Evolutionary conservation across 768 basidiomycete genomes (phyloP), one percentile per base, ranked within the genome.

Genomic region (Psilocybe cyanescens): DNA sequence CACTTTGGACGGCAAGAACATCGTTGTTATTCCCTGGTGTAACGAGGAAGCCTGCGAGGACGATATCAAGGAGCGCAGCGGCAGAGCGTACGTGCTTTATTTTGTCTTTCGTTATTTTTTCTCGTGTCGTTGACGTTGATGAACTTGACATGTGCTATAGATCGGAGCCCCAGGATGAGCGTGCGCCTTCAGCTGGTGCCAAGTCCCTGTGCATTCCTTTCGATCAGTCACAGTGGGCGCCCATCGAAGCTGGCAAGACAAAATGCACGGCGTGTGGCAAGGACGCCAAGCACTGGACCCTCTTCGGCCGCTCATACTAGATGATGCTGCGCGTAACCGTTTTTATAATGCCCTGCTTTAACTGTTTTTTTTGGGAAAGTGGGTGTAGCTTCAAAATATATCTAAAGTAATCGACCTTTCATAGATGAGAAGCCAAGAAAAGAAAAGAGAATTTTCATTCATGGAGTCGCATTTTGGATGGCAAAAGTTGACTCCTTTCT

Each of bases 191-290:
- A 14, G 95, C 97, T 11, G 97, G 97, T 54, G 97, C 97, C 61
- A 99, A 99, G 75, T 94, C 94, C 0, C 88, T 99, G 3, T 91
- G 90, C 68, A 99, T 99, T 78, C 97, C 97, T 4, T 96, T 96
- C 73, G 92, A 98, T 68, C 97, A 99, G 76, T 82, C 79, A 3
- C 86, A 83, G 39, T 99, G 90, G 87, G 81, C 87, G 5, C 78
- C 86, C 33, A 92, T 97, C 74, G 88, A 90, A 68, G 83, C 82
- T 50, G 92, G 94, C 58, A 85, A 91, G 78, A 96, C 92, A 31
- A 94, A 91, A 71, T 99, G 97, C 75, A 84, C 92, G 57, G 92
- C 86, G 11, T 99, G 97, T 74, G 92, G 90, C 31, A 80, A 83
- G 63, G 87, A 92, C 69, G 92, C 95, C 58, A 98, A 97, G 80